Evolutionary conservation across 768 basidiomycete genomes (phyloP).

Genomic region (Hemileccinum impolitum): DNA sequence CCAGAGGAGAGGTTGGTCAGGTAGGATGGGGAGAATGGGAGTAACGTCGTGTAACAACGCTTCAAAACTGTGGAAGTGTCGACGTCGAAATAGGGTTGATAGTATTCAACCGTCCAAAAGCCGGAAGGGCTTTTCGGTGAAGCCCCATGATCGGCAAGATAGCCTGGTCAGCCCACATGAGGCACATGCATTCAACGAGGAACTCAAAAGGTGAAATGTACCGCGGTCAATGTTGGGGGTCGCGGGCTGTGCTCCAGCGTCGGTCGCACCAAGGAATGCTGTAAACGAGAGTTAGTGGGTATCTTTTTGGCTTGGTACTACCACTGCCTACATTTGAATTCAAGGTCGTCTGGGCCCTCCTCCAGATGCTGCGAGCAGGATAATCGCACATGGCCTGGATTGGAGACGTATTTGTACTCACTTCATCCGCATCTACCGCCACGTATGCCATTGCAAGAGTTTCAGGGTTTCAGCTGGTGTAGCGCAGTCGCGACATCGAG

Average conservation of each 20-base stretch:
- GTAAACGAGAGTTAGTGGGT: background rate
- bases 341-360: constrained; percentile 65
- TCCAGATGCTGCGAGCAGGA: constrained; percentile 45
- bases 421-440: constrained; percentile 68
- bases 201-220: constrained; percentile 22
- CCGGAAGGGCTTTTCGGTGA: constrained; percentile 46
- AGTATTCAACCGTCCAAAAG: constrained; percentile 84
- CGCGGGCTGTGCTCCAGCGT: constrained; percentile 22
- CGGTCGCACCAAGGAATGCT: constrained; percentile 55
- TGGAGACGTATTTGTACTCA: constrained; percentile 30
- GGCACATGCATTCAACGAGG: background rate
- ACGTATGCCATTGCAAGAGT: constrained; percentile 59
- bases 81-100: constrained; percentile 85
- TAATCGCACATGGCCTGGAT: background rate
- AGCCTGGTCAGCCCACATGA: constrained; percentile 43
- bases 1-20: constrained; percentile 54
- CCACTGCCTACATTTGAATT: constrained; percentile 66
- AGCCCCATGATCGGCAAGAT: constrained; percentile 52
- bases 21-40: constrained; percentile 68
- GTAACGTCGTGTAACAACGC: constrained; percentile 74
- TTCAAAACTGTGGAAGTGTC: constrained; percentile 75
- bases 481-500: too few species aligned
- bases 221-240: constrained; percentile 48
- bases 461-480: background rate
- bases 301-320: background rate